Evolutionary conservation across 1,139 yeast genomes (phyloP), one percentile per base, ranked within the genome.

Genomic region (Magnusiomyces paraingens): DNA sequence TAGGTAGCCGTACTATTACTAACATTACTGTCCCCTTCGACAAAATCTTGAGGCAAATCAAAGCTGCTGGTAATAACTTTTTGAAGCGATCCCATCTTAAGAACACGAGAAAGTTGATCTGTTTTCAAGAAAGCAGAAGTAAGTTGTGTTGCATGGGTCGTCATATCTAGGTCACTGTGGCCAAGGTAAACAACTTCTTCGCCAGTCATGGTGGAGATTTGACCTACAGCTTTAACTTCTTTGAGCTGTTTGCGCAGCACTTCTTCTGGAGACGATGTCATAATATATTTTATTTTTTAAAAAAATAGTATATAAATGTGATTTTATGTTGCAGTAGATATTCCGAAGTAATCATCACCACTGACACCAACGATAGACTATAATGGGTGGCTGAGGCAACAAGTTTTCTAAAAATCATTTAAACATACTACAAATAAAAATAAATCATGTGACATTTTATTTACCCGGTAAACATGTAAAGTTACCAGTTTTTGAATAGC

Each of bases 61-160:
- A 18, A 26, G 10, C 57, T 42, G 45, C 58, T 51, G 20, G 60
- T 57, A n/a, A 67, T 57, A 26, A 66, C 59, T 44, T 63, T 61
- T 49, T 57, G 57, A 2, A 67, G 53, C 2, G 61, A 53, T 17
- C 72, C 72, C 42, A 68, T 58, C 49, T 67, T 67, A 22, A 68
- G 60, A 18, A 58, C 57, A 48, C 54, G 53, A 5, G 70, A 63
- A 17, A 66, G 59, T 46, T 60, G 62, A 48, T 66, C 64, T 10
- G 62, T 53, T 38, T 59, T 61, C 10, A 59, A 61, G 54, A 64
- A 65, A 20, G 64, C 61, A 3, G 55, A 29, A n/a, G 63, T 57
- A 14, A 57, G 50, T 38, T 54, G 55, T 29, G 55, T 53, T 36
- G 58, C 40, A 49, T 54, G 55, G 10, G 55, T 29, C n/a, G 52